Conservation (phyloP, 2,329 filamentous ascomycete genomes). For the Aspergillus novofumigatus region DNA sequence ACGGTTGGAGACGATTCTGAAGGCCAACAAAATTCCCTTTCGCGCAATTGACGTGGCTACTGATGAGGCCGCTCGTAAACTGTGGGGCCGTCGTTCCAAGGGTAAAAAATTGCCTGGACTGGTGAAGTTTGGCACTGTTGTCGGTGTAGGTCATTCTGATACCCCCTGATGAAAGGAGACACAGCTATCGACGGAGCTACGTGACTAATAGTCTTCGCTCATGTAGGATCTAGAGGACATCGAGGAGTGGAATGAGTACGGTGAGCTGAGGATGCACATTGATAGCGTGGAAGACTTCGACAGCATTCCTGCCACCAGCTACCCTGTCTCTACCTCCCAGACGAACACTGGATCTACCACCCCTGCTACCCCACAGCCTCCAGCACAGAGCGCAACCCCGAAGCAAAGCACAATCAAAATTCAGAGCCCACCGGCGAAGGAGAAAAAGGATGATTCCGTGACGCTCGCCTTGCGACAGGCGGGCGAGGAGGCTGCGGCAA, state of each 20-base stretch:
- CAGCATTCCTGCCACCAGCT: conserved; percentile 28
- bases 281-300: conserved; percentile 39
- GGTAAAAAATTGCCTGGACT: conserved; percentile 86
- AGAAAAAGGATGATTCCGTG: conserved; percentile 35
- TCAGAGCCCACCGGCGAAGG: conserved; percentile 36
- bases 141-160: conserved; percentile 65
- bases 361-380: conserved; percentile 21
- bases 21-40: conserved; percentile 91
- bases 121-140: conserved; percentile 78
- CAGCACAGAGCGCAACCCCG: conserved; percentile 18
- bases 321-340: conserved; percentile 17
- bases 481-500: conserved; percentile 37
- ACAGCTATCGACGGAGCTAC: background rate
- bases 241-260: conserved; percentile 99
- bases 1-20: conserved; percentile 91
- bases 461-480: conserved; percentile 42
- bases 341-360: conserved; percentile 22
- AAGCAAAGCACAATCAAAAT: conserved; percentile 39
- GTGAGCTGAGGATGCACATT: conserved; percentile 85
- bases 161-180: background rate
- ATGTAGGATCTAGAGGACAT: conserved; percentile 82
- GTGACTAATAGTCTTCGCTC: conserved; percentile 7
- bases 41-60: conserved; percentile 87
- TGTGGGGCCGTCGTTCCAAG: conserved; percentile 80
- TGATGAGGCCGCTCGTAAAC: conserved; percentile 79